These are phyloP conservation scores for Nemania sp. DNA, from an alignment of 2,329 filamentous ascomycete species.

Conservation along the genomic window DNA sequence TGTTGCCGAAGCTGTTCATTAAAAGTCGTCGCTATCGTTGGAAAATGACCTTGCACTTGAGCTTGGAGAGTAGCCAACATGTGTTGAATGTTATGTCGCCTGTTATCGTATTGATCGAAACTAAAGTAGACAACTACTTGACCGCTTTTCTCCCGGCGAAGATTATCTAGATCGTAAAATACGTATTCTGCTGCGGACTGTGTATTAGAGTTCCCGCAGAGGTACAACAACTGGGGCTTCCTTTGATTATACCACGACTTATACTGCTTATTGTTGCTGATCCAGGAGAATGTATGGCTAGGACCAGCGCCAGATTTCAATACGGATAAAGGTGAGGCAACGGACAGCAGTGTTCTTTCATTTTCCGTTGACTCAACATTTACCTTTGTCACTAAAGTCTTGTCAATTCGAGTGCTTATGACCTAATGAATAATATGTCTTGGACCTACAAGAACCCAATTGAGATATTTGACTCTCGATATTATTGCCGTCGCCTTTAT, in stretches of 20 bases:
- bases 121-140: slow-evolving; percentile 26
- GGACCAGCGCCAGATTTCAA: background rate
- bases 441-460: background rate
- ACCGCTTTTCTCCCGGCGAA: background rate
- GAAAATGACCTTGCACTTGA: slow-evolving; percentile 17
- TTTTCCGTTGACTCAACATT: background rate
- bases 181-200: slow-evolving; percentile 20
- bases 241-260: slow-evolving; percentile 26
- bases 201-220: background rate
- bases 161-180: slow-evolving; percentile 18
- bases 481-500: background rate
- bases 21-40: background rate
- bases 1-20: background rate
- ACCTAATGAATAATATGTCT: background rate
- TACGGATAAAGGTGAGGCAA: background rate
- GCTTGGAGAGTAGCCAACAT: slow-evolving; percentile 24
- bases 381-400: background rate
- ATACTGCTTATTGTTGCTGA: slow-evolving; percentile 17
- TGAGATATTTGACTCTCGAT: background rate
- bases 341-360: background rate
- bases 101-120: slow-evolving; percentile 23
- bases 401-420: background rate
- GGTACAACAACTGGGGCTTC: slow-evolving; percentile 23
- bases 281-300: slow-evolving; percentile 21
- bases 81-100: slow-evolving; percentile 10